These are phyloP conservation scores for Parascedosporium putredinis DNA, from an alignment of 2,329 filamentous ascomycete genomes.

Conservation along the genomic window DNA sequence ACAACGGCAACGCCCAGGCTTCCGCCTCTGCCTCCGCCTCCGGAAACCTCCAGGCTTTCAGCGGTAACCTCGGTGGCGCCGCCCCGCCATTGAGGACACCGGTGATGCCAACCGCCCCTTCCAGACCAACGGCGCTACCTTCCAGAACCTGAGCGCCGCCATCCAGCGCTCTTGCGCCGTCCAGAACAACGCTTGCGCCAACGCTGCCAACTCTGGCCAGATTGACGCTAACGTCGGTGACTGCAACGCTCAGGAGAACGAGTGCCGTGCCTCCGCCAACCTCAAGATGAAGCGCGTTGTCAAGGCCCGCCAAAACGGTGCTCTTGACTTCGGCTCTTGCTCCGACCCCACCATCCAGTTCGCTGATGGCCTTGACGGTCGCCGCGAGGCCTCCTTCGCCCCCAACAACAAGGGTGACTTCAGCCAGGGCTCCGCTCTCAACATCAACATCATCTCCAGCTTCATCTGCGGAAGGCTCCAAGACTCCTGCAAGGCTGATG, in stretches of 20 bases:
- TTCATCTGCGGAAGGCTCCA: conserved; percentile 35
- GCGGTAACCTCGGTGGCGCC: conserved; percentile 29
- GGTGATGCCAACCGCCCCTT: conserved; percentile 29
- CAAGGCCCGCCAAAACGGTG: conserved; percentile 8
- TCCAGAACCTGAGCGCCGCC: conserved; percentile 35
- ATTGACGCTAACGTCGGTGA: conserved; percentile 23
- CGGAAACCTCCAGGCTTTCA: conserved; percentile 33
- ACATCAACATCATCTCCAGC: conserved; percentile 27
- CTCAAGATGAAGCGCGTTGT: conserved; percentile 12
- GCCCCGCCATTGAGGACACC: conserved; percentile 27
- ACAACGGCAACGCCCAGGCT: conserved; percentile 1
- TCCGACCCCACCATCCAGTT: conserved; percentile 37
- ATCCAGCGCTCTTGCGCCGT: conserved; percentile 36
- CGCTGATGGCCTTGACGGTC: conserved; percentile 34
- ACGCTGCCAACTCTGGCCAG: conserved; percentile 33
- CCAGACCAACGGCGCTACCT: conserved; percentile 42
- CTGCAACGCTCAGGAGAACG: conserved; percentile 30
- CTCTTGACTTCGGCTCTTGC: conserved; percentile 33
- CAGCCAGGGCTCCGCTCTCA: conserved; percentile 37
- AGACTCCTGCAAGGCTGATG: conserved; percentile 16
- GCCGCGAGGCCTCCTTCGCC: conserved; percentile 29
- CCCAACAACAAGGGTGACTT: conserved; percentile 30
- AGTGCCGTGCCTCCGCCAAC: conserved; percentile 20
- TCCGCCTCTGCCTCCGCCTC: conserved; percentile 7
- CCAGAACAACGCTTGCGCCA: conserved; percentile 38